Base-by-base conservation (phyloP, 345 rosid species). In the Eucalyptus pauciflora region DNA sequence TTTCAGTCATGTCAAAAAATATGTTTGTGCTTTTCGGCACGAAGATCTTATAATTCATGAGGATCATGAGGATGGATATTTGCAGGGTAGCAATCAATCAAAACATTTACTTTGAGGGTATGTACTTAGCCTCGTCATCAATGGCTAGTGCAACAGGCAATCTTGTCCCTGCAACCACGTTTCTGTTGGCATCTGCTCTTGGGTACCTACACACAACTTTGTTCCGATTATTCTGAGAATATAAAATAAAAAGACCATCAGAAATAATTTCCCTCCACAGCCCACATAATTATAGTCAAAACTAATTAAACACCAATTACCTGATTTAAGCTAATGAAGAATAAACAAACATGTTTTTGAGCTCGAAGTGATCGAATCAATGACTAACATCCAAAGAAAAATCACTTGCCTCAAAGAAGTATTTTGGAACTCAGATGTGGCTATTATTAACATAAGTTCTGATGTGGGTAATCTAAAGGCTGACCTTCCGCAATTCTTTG, bases 111-210 rank as follows among this genome's bases (percentile, higher is more conserved):
- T 90, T 88, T 43, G 93, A 91, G 87, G 95, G 95, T 4, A 46
- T 94, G 22, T 92, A 89, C 58, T 89, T 93, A n/a, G 92, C 94
- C 24, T 92, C 95, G 5, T 89, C 95, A 12, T 91, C 95, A 5
- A 81, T 92, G 37, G 94, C 92, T 25, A 91, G 91, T 33, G 95
- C 95, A 43, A 89, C 89, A 86, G 71, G 58, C 22, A 94, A 94
- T 90, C 91, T 93, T 14, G 49, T 91, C 85, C 94, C 93, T 10
- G 94, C 93, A 48, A 64, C 92, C 88, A 94, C 95, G 15, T 94
- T 94, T 90, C 80, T 89, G 45, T 14, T 94, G 86, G 94, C 94
- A 2, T 48, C 89, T 18, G 24, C 87, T 64, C 37, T 91, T 7
- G 93, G 94, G 95, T 94, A 90, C 79, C 18, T 20, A 31, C 52